phyloP scores from a whole-genome alignment of 2,329 filamentous ascomycete species.

The Diaporthe australafricana region DNA sequence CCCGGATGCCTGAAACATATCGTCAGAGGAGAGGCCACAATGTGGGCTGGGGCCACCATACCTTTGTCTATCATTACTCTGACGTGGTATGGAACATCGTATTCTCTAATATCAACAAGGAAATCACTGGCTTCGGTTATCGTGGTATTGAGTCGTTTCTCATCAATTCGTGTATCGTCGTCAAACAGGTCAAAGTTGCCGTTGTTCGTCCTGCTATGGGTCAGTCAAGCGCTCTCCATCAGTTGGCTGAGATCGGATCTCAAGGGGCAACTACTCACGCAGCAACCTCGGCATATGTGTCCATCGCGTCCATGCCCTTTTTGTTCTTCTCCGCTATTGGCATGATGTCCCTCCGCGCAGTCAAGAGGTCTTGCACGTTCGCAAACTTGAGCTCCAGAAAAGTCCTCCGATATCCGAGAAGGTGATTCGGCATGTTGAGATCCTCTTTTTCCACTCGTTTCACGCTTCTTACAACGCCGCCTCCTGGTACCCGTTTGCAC shows the following conservation, averaged over 20 bases:
- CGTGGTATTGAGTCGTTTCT: slow-evolving; percentile 79
- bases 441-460: slow-evolving; percentile 91
- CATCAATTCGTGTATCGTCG: slow-evolving; percentile 82
- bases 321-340: slow-evolving; percentile 97
- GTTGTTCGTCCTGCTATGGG: slow-evolving; percentile 66
- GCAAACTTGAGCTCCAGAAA: slow-evolving; percentile 89
- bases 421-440: slow-evolving; percentile 92
- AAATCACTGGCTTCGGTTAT: slow-evolving; percentile 94
- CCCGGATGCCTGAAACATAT: slow-evolving; percentile 79
- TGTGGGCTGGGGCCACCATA: neutral
- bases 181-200: slow-evolving; percentile 96
- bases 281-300: slow-evolving; percentile 96
- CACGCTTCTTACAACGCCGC: slow-evolving; percentile 84
- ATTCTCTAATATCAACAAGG: slow-evolving; percentile 98
- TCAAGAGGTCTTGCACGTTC: slow-evolving; percentile 87
- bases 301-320: slow-evolving; percentile 96
- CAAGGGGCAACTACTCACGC: slow-evolving; percentile 63
- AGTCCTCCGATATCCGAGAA: slow-evolving; percentile 88
- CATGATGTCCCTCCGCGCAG: slow-evolving; percentile 85
- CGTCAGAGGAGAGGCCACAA: slow-evolving; percentile 36
- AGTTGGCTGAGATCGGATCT: slow-evolving; percentile 14
- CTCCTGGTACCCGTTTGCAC: slow-evolving; percentile 81
- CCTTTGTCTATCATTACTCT: slow-evolving; percentile 91
- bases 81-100: slow-evolving; percentile 99
- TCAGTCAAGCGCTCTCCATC: slow-evolving; percentile 40